phyloP scores from a whole-genome alignment of 2,329 filamentous ascomycete genomes.

The Lomentospora prolificans region DNA sequence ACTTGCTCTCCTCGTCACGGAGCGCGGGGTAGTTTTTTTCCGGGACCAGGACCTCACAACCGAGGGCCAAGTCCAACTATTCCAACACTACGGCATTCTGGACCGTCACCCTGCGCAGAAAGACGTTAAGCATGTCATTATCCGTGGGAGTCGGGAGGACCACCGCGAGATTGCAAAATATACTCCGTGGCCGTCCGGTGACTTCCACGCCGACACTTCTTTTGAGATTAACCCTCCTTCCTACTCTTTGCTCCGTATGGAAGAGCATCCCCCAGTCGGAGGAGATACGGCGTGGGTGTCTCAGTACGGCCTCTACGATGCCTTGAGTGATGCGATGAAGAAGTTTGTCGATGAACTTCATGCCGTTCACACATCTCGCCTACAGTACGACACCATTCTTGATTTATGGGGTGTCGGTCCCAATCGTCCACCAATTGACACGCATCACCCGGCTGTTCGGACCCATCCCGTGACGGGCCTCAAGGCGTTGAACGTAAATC shows the following conservation, averaged over 20 bases:
- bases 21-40: slow-evolving; percentile 39
- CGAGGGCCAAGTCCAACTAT: slow-evolving; percentile 30
- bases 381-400: slow-evolving; percentile 36
- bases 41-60: slow-evolving; percentile 36
- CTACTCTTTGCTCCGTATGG: slow-evolving; percentile 40
- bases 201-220: slow-evolving; percentile 39
- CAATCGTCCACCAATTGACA: slow-evolving; percentile 34
- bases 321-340: slow-evolving; percentile 31
- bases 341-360: slow-evolving; percentile 32
- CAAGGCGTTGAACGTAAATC: slow-evolving; percentile 35
- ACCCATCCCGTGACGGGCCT: slow-evolving; percentile 38
- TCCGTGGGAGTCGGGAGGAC: slow-evolving; percentile 33
- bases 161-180: slow-evolving; percentile 33
- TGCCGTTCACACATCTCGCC: slow-evolving; percentile 33
- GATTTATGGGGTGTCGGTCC: slow-evolving; percentile 31
- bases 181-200: slow-evolving; percentile 34
- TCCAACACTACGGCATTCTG: slow-evolving; percentile 37
- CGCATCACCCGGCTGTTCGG: slow-evolving; percentile 36
- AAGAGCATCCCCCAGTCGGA: slow-evolving; percentile 35
- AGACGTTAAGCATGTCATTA: slow-evolving; percentile 29
- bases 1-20: slow-evolving; percentile 34
- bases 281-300: slow-evolving; percentile 40
- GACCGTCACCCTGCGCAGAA: slow-evolving; percentile 37
- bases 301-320: slow-evolving; percentile 33
- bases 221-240: slow-evolving; percentile 41